These are phyloP conservation scores for Trichoderma breve DNA, from an alignment of 2,329 filamentous ascomycete genomes.

Conservation along the genomic window DNA sequence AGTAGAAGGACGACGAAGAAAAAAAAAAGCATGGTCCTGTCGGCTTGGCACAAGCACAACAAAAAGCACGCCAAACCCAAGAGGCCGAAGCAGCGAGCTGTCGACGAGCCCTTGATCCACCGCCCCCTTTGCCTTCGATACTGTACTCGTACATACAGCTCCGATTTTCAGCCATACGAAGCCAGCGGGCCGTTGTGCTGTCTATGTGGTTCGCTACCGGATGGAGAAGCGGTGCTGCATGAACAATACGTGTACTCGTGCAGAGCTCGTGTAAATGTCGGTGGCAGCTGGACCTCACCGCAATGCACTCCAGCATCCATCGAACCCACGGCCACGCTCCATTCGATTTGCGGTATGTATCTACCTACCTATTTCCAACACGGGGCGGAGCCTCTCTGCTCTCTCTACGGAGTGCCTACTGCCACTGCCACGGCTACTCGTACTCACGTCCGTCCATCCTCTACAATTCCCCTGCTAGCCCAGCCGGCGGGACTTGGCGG, in stretches of 20 bases:
- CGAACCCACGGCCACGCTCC: background rate
- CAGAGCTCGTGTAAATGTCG: background rate
- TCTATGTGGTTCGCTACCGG: background rate
- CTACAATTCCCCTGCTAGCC: constrained; percentile 17
- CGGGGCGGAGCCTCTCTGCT: constrained; percentile 2
- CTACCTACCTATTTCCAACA: constrained; percentile 5
- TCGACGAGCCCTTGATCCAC: background rate
- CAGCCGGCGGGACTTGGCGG: constrained; percentile 22
- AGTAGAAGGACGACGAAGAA: background rate
- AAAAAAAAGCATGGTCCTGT: background rate
- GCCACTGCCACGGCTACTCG: background rate
- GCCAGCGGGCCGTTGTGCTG: background rate
- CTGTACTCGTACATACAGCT: background rate
- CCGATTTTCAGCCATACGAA: background rate
- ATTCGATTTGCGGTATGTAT: background rate
- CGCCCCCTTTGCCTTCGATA: background rate
- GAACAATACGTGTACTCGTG: background rate
- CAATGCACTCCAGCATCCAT: background rate
- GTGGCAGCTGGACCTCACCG: constrained; percentile 4
- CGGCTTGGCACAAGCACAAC: background rate
- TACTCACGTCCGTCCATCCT: no score
- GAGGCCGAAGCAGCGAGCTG: constrained; percentile 4
- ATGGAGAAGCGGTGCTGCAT: background rate
- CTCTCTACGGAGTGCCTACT: background rate
- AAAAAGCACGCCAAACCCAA: background rate